Evolutionary conservation across 2,329 filamentous ascomycete genomes (phyloP), one percentile per base, ranked within the genome.

Genomic region (Pseudogymnoascus pannorum): DNA sequence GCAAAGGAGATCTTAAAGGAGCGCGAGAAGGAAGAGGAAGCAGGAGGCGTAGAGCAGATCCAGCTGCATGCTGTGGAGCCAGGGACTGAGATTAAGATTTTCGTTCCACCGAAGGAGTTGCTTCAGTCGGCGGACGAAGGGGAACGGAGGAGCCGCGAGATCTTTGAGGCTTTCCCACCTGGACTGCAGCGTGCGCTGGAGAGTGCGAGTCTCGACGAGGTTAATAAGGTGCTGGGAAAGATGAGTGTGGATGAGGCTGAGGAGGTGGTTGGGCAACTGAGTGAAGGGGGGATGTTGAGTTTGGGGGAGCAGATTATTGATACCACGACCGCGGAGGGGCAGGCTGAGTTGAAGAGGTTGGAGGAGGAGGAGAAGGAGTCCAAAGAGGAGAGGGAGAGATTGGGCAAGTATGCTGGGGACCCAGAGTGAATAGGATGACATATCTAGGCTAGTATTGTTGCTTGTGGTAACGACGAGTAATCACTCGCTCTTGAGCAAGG

Each of bases 51-150:
- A 8, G 94, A 99, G 77, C 93, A 97, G 75, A 99, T 99, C 68
- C 95, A 99, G 75, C 82, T 99, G 54, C 94, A 99, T 72, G 93
- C 94, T 12, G 92, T 99, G 9, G 92, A 97, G 73, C 93, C 93
- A 0, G 89, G 88, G 57, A 97, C 93, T 2, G 87, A 89, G 64
- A 97, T 99, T 73, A 89, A 90, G 72, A 97, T 97, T 74, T 84
- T 77, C 60, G 87, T 96, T 38, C 93, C 94, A 11, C 79, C 88
- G 0, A 79, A 80, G 38, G 80, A 84, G 22, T 3, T 58, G 57
- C 31, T 38, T 11, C 31, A 58, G 18, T 88, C 86, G 68, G 80
- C 85, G 22, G 86, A 92, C 59, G 81, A 84, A 1, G 85, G 82
- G 60, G 81, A 81, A 60, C 79, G 86, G 65, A 78, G 81, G 64